Evolutionary conservation across 148 eudicot species (phyloP).

Genomic region (Rhododendron ovatum): DNA sequence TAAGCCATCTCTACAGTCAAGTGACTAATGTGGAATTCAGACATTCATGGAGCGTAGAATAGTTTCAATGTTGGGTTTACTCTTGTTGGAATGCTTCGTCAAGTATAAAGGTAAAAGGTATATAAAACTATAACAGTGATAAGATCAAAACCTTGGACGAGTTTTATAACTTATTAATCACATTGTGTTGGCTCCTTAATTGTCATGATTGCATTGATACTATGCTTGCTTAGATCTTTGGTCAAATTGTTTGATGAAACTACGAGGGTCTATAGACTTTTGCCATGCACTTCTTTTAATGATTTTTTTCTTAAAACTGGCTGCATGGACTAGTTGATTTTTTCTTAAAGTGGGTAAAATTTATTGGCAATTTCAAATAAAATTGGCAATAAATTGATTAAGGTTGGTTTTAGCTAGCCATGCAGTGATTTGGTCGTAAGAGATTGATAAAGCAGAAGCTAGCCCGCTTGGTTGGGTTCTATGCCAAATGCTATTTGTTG

Average conservation of each 20-base stretch:
- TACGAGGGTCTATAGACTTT: not conserved
- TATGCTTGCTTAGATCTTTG: not conserved
- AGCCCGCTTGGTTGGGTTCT: not conserved
- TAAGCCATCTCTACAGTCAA: not conserved
- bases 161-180: not conserved
- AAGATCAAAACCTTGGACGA: not conserved
- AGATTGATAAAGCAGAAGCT: not conserved
- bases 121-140: not conserved
- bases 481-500: not conserved
- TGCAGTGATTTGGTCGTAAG: slow-evolving; percentile 2
- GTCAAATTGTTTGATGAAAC: slow-evolving; percentile 1
- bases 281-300: not conserved
- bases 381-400: not conserved
- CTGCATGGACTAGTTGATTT: not conserved
- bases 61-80: not conserved
- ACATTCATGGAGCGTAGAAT: not conserved
- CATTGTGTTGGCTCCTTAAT: not conserved
- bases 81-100: not conserved
- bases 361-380: not conserved
- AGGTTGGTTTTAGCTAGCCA: not conserved
- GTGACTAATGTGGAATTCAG: not conserved
- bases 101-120: not conserved
- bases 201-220: not conserved
- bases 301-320: not conserved
- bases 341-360: not conserved